Evolutionary conservation across 306 rosid species (phyloP).

Genomic region (Senna siamea): DNA sequence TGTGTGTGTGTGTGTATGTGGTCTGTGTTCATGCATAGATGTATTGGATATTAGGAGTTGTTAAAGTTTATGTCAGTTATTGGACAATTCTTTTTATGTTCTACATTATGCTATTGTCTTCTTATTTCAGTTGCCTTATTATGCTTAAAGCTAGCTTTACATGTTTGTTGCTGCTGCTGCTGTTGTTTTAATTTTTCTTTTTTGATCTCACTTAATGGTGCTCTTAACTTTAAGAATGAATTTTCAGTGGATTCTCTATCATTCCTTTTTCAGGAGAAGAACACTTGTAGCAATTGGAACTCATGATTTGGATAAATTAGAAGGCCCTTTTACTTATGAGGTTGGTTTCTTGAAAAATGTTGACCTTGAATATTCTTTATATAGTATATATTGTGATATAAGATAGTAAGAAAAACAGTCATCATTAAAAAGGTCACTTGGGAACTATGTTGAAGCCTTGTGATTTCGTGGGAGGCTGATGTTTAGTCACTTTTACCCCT

Average conservation of each 20-base stretch:
- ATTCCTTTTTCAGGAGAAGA: constrained; percentile 64
- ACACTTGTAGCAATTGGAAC: constrained; percentile 96
- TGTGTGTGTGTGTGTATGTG: neutral
- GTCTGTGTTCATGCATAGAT: neutral
- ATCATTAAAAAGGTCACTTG: constrained; percentile 17
- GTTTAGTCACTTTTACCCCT: neutral
- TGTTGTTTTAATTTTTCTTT: neutral
- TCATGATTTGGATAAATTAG: constrained; percentile 84
- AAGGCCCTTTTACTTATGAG: constrained; percentile 92
- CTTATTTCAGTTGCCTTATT: neutral
- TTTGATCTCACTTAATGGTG: constrained; percentile 12
- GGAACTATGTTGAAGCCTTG: constrained; percentile 3
- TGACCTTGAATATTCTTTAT: constrained; percentile 2
- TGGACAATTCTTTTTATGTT: neutral
- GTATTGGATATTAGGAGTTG: neutral
- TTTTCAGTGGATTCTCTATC: constrained; percentile 17
- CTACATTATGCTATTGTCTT: neutral
- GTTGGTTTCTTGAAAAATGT: constrained; percentile 49
- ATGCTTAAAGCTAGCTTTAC: neutral
- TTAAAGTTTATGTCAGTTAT: neutral
- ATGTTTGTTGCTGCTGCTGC: neutral
- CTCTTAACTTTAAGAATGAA: constrained; percentile 2
- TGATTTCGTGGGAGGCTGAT: constrained; percentile 15
- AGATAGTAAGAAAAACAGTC: neutral
- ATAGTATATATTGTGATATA: neutral